Evolutionary conservation across 176 grass and related monocot genomes (phyloP).

Genomic region (Lolium rigidum): DNA sequence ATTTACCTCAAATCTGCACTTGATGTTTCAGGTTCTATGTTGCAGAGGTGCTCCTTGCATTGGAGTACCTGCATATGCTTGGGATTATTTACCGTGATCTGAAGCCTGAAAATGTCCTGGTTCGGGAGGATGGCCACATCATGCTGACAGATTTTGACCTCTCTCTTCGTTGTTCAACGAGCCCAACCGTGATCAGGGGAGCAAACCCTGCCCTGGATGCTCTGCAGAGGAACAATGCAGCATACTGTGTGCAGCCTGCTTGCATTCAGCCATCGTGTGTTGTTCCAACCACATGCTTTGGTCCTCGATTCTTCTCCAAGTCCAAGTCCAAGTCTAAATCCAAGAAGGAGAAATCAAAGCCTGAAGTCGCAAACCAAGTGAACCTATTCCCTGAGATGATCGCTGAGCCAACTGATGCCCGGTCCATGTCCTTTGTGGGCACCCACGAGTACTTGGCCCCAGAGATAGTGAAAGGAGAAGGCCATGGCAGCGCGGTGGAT

Average conservation of each 20-base stretch:
- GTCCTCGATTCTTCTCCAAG: conserved; percentile 72
- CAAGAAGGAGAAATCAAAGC: conserved; percentile 70
- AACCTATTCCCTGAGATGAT: conserved; percentile 81
- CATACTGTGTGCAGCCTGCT: conserved; percentile 84
- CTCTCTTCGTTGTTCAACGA: conserved; percentile 75
- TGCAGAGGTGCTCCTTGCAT: conserved; percentile 79
- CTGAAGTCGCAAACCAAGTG: conserved; percentile 62
- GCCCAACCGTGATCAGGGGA: conserved; percentile 66
- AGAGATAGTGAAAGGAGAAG: conserved; percentile 91
- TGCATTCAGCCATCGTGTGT: conserved; percentile 89
- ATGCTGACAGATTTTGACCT: conserved; percentile 94
- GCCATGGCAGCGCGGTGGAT: conserved; percentile 81
- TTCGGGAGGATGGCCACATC: conserved; percentile 90
- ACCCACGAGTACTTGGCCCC: conserved; percentile 95
- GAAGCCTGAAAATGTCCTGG: conserved; percentile 93
- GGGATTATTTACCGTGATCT: conserved; percentile 97
- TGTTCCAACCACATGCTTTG: conserved; percentile 84
- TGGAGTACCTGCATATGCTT: conserved; percentile 95
- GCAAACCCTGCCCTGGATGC: conserved; percentile 71
- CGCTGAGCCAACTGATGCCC: conserved; percentile 84
- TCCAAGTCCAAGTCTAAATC: conserved; percentile 70
- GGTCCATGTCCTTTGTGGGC: conserved; percentile 94
- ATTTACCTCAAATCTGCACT: neutral
- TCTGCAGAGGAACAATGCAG: conserved; percentile 67
- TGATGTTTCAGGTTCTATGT: conserved; percentile 82